Evolutionary conservation across 73 alveolate genomes (phyloP).

Genomic region (Breviolum minutum): DNA sequence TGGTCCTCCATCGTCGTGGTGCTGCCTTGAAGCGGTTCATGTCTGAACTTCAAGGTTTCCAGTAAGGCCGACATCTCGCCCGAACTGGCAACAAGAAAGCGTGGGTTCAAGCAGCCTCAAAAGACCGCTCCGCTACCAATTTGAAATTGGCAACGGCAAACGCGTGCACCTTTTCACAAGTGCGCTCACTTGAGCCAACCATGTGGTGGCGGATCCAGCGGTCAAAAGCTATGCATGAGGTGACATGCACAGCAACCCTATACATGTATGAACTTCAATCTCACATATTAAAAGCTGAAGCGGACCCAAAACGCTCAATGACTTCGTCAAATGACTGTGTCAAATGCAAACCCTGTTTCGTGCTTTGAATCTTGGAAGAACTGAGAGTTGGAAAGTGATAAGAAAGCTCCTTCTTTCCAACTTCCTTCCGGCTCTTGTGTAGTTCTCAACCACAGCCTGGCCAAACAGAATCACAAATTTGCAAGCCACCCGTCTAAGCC

Average conservation of each 20-base stretch:
- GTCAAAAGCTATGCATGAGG: not conserved
- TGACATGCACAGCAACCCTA: not conserved
- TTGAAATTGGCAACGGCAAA: not conserved
- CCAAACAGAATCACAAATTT: not conserved
- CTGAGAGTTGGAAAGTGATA: not conserved
- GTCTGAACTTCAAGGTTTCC: not conserved
- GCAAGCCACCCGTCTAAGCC: not conserved
- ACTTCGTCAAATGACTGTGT: not conserved
- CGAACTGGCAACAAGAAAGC: no score
- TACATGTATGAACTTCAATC: no score
- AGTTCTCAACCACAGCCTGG: slow-evolving; percentile 70
- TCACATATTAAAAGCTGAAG: not conserved
- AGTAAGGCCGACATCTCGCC: not conserved
- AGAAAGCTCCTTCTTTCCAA: slow-evolving; percentile 11
- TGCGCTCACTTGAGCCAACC: slow-evolving; percentile 27
- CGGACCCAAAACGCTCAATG: not conserved
- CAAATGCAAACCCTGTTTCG: no score
- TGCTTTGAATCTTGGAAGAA: no score
- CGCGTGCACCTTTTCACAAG: not conserved
- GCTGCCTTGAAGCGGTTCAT: not conserved
- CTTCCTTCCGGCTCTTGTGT: slow-evolving; percentile 41
- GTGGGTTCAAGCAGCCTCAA: not conserved
- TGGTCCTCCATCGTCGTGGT: not conserved
- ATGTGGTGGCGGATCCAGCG: not conserved
- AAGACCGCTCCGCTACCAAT: slow-evolving; percentile 28